A percentile compares a stretch with the other conserved stretches of the same genome.
phyloP scores from a whole-genome alignment of 2,329 filamentous ascomycete genomes.

The Stromatinia cepivora region DNA sequence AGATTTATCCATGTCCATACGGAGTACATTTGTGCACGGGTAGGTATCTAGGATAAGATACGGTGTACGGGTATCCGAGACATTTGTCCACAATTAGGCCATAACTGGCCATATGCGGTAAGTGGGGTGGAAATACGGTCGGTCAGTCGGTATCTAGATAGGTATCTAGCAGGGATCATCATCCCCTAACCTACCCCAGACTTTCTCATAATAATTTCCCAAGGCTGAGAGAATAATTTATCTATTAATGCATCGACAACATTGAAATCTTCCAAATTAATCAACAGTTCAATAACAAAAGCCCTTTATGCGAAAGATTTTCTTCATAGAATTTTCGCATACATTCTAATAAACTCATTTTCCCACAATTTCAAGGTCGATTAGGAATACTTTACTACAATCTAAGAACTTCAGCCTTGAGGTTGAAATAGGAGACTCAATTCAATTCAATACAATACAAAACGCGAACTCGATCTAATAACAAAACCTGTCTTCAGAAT shows the following conservation, averaged over 20 bases:
- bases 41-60: no score
- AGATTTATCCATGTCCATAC: no score
- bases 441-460: not conserved
- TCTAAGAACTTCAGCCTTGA: slow-evolving; percentile 16
- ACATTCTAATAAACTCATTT: not conserved
- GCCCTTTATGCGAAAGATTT: not conserved
- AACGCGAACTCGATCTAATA: not conserved
- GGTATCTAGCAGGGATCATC: not conserved
- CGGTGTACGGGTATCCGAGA: not conserved
- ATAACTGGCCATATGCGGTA: not conserved
- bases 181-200: slow-evolving; percentile 12
- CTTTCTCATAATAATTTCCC: slow-evolving; percentile 13
- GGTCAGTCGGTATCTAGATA: not conserved
- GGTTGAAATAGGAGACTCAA: slow-evolving; percentile 13
- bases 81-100: not conserved
- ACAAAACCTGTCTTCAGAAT: not conserved
- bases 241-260: not conserved
- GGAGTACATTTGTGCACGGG: no score
- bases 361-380: not conserved
- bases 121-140: not conserved
- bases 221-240: slow-evolving; percentile 8
- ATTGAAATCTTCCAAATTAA: not conserved
- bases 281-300: not conserved
- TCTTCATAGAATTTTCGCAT: not conserved
- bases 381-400: not conserved